Conservation (phyloP, 2,329 filamentous ascomycete genomes). For the Nigrograna mackinnonii region DNA sequence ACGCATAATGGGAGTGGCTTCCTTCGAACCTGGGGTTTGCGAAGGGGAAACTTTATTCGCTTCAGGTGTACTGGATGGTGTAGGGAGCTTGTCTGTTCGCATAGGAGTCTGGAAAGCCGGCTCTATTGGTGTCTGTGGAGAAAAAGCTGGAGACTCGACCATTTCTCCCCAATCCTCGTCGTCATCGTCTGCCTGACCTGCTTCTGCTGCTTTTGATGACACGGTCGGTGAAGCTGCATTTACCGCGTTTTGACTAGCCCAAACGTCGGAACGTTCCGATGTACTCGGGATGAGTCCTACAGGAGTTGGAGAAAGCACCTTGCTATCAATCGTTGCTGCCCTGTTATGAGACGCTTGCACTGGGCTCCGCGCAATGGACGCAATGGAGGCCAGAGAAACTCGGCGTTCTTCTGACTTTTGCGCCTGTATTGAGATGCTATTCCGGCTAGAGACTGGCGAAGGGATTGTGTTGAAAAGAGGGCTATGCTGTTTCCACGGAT, state of each 20-base stretch:
- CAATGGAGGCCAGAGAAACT: slow-evolving; percentile 23
- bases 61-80: slow-evolving; percentile 14
- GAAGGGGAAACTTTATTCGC: slow-evolving; percentile 11
- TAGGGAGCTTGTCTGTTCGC: slow-evolving; percentile 11
- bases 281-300: background rate
- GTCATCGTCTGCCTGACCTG: slow-evolving; percentile 24
- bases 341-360: slow-evolving; percentile 8
- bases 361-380: slow-evolving; percentile 15
- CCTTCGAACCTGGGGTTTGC: slow-evolving; percentile 17
- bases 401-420: slow-evolving; percentile 22
- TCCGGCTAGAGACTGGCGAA: slow-evolving; percentile 19
- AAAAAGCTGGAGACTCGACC: slow-evolving; percentile 37
- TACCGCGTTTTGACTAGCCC: slow-evolving; percentile 14
- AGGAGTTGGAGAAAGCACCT: background rate
- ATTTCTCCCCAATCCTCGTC: slow-evolving; percentile 44
- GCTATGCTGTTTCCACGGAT: slow-evolving; percentile 23
- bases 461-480: slow-evolving; percentile 14
- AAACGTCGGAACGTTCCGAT: slow-evolving; percentile 10
- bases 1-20: slow-evolving; percentile 35
- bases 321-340: background rate
- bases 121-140: slow-evolving; percentile 19
- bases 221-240: slow-evolving; percentile 14
- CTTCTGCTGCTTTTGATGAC: background rate
- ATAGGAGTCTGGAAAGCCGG: slow-evolving; percentile 12
- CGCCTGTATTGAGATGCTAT: slow-evolving; percentile 14